Conservation (phyloP, 495 filamentous ascomycete genomes). For the Penicillium atrosanguineum region DNA sequence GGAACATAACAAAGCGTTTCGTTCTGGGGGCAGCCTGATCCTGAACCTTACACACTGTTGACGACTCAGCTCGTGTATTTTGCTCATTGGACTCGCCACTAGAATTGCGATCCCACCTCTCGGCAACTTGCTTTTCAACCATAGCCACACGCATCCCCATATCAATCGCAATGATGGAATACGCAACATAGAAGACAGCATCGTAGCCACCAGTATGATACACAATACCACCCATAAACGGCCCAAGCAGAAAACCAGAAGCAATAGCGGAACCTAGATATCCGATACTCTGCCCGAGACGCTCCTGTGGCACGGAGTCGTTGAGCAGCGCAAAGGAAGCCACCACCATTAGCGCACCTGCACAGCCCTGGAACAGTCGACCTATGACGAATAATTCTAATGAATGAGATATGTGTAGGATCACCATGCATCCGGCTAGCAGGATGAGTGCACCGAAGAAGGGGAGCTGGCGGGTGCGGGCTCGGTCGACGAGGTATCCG, state of each 20-base stretch:
- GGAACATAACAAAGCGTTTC: conserved; percentile 17
- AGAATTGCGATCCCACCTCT: background rate
- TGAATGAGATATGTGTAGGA: conserved; percentile 49
- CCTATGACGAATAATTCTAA: conserved; percentile 35
- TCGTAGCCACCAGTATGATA: conserved; percentile 57
- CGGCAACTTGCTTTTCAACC: conserved; percentile 58
- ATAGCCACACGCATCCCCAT: conserved; percentile 60
- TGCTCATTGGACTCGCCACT: background rate
- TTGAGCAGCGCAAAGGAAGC: conserved; percentile 59
- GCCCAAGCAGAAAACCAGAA: conserved; percentile 39
- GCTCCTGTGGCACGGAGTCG: conserved; percentile 56
- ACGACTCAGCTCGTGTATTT: background rate
- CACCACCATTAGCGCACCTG: conserved; percentile 62
- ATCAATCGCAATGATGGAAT: conserved; percentile 57
- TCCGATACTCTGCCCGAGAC: conserved; percentile 55
- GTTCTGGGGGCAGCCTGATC: too few relatives aligned
- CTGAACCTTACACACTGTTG: too few relatives aligned
- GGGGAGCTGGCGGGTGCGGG: conserved; percentile 45
- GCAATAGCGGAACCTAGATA: conserved; percentile 35
- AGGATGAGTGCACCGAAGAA: conserved; percentile 58
- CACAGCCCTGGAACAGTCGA: conserved; percentile 59
- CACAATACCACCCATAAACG: conserved; percentile 60
- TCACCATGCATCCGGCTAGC: conserved; percentile 53
- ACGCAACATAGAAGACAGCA: conserved; percentile 60
- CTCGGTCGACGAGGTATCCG: conserved; percentile 55